Evolutionary conservation across 2,329 filamentous ascomycete species (phyloP), one percentile per base, ranked within the genome.

Genomic region (Fusarium sp.): DNA sequence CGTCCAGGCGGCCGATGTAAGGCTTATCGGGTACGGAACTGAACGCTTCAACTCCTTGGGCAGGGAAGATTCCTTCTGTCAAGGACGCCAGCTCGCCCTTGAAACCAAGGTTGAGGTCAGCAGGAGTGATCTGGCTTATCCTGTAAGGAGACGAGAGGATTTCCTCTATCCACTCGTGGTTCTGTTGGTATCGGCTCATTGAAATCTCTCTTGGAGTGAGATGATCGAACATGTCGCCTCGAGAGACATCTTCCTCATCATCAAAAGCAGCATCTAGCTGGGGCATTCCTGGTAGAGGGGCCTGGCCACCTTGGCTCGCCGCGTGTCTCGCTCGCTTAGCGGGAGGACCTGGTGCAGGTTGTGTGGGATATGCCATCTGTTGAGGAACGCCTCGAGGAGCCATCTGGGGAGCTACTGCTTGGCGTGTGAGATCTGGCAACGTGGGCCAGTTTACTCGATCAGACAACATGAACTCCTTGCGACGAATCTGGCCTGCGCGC

Each of bases 81-180:
- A 98, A 82, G 1, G 88, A 85, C 24, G 92, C 90, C 21, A 99
- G 84, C 78, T 94, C 92, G 37, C 96, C 96, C 79, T 91, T 92
- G 50, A 92, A 86, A 6, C 96, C 96, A 12, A 98, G 84, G 2
- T 94, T 94, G 33, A 98, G 87, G 77, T 97, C 94, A 5, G 94
- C 89, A 1, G 95, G 94, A 11, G 91, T 89, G 60, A 99, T 97
- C 77, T 97, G 93, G 49, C 87, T 88, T 66, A 95, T 92, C 24
- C 92, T 86, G 77, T 97, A 98, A 0, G 94, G 93, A 2, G 95
- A 98, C 2, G 92, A 93, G 55, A 98, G 88, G 28, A 99, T 91
- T 80, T 99, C 95, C 76, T 98, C 96, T 93, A 99, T 97, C 96
- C 95, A 98, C 78, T 97, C 93, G 75, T 99, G 95, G 74, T 99